Evolutionary conservation across 192 early-diverging fungal species (phyloP), one percentile per base, ranked within the genome.

Genomic region (Entomortierella parvispora): DNA sequence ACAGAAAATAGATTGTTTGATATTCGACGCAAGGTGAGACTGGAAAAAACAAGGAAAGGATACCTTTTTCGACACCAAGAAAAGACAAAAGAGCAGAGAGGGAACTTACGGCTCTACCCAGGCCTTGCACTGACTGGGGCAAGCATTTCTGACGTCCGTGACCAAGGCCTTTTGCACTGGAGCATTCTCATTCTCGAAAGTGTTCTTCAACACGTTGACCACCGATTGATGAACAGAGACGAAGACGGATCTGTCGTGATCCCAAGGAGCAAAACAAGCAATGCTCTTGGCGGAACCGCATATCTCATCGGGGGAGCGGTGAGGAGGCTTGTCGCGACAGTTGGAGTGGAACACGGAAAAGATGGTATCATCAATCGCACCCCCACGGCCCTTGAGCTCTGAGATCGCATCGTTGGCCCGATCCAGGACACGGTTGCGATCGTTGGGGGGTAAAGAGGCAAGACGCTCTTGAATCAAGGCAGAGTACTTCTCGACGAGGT

Each of bases 251-350:
- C 54, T 2, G 4, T 28, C 22, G 42, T 62, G 68, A 32, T 33
- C 50, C 68, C 68, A 70, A 0, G 68, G 51, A 10, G 59, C 59
- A 34, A 56, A 70, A 22, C 68, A 70, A 2, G 50, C 68, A 12
- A 70, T 70, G 42, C 51, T 55, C 43, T 70, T 70, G 29, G 59
- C 68, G 8, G 58, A 62, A 2, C 59, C 68, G 62, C 68, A 70
- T 2, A 70, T 22, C 25, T 70, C 59, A 26, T 62, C 44, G 18
- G 59, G 59, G 12, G 68, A 70, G n/a, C 68, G 68, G 25, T 15
- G 59, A 25, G 68, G 68, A 5, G 59, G 59, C 17, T 48, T 70
- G 18, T 54, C 51, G 7, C 46, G 40, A n/a, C 68, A 70, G 43
- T 55, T 62, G 5, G 25, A 23, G 51, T 42, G 58, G 31, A 62